phyloP scores from a whole-genome alignment of 331 rosid genomes.

The Malus hybrid region DNA sequence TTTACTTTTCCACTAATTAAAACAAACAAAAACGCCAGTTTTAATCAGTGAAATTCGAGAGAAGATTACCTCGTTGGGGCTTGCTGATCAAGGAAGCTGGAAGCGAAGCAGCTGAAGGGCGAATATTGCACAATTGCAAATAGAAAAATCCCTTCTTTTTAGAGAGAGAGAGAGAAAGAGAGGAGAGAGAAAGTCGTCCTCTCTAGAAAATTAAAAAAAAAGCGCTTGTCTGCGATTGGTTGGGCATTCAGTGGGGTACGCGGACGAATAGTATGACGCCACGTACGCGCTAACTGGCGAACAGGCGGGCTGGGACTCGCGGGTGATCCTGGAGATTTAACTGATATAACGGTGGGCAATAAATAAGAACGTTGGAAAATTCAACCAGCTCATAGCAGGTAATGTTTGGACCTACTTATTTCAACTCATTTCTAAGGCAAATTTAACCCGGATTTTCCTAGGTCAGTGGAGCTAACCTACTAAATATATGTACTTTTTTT shows the following conservation, averaged over 20 bases:
- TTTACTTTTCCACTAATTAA: not conserved
- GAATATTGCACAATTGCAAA: not conserved
- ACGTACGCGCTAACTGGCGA: not conserved
- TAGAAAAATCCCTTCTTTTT: not conserved
- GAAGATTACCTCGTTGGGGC: not conserved
- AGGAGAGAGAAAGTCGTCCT: not conserved
- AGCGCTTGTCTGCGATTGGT: conserved; percentile 1
- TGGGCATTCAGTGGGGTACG: not conserved
- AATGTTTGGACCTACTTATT: too few species aligned
- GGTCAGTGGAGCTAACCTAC: too few species aligned
- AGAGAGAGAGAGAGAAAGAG: not conserved
- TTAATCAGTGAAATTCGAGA: not conserved
- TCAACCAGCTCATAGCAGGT: too few species aligned
- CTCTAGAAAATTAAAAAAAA: not conserved
- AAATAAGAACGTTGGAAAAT: too few species aligned
- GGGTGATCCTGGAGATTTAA: not conserved
- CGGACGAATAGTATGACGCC: not conserved
- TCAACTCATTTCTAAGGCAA: too few species aligned
- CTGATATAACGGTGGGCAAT: not conserved
- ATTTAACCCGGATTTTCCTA: too few species aligned
- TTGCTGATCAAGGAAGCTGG: conserved; percentile 7
- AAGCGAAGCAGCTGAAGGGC: not conserved
- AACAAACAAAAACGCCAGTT: not conserved
- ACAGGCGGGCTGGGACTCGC: not conserved
- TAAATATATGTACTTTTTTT: too few species aligned